Conservation (phyloP, 768 basidiomycete species). For the Boletus pseudo-olivaceus region DNA sequence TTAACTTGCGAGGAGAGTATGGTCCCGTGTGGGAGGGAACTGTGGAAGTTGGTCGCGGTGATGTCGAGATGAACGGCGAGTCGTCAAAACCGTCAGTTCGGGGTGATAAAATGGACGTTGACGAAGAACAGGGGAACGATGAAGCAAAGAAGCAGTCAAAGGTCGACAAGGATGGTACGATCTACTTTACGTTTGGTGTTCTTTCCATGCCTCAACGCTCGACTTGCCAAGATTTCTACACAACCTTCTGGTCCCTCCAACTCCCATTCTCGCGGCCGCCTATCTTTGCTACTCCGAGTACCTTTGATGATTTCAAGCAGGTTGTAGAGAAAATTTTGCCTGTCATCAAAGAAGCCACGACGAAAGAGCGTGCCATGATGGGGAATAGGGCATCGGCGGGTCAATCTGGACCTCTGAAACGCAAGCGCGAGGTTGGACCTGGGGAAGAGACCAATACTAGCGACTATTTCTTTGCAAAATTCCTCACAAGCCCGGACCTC, state of each 20-base stretch:
- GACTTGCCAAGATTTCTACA: conserved; percentile 64
- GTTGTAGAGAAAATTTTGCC: conserved; percentile 71
- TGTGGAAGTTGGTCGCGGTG: conserved; percentile 36
- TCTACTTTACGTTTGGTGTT: neutral
- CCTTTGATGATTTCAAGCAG: conserved; percentile 64
- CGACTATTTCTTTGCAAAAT: conserved; percentile 93
- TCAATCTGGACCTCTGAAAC: conserved; percentile 44
- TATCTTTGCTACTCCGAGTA: conserved; percentile 53
- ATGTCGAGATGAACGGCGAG: conserved; percentile 32
- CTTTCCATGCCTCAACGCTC: conserved; percentile 1
- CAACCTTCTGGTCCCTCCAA: conserved; percentile 88
- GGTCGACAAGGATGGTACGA: conserved; percentile 64
- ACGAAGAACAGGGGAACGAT: conserved; percentile 35
- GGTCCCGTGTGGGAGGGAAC: conserved; percentile 76
- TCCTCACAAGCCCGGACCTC: conserved; percentile 83
- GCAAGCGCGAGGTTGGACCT: conserved; percentile 61
- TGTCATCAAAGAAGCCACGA: conserved; percentile 81
- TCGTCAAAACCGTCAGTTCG: conserved; percentile 31
- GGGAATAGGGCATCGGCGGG: conserved; percentile 55
- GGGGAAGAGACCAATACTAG: conserved; percentile 48
- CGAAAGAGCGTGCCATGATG: conserved; percentile 86
- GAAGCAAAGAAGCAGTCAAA: conserved; percentile 33
- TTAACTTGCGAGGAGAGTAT: conserved; percentile 87
- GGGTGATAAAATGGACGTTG: conserved; percentile 62
- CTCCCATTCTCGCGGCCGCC: conserved; percentile 79